A percentile compares a stretch with the other conserved stretches of the same genome.
Evolutionary conservation across 1,139 yeast genomes (phyloP).

Genomic region (Hemisphaericaspora subhashii): DNA sequence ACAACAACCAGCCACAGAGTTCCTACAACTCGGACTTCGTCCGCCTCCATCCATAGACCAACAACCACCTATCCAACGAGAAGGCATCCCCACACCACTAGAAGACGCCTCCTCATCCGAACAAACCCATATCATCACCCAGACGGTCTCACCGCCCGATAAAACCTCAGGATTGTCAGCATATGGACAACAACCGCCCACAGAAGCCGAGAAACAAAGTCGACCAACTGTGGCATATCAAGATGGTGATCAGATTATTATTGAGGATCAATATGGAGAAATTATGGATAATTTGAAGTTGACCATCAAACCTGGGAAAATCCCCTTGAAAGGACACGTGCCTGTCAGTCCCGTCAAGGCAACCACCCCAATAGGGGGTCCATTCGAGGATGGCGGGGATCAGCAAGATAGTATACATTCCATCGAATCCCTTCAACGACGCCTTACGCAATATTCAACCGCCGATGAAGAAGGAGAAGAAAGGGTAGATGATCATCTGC

Average conservation of each 20-base stretch:
- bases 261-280: slow-evolving; percentile 86
- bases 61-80: slow-evolving; percentile 14
- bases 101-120: slow-evolving; percentile 10
- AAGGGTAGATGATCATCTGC: slow-evolving; percentile 1
- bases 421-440: slow-evolving; percentile 38
- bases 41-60: slow-evolving; percentile 8
- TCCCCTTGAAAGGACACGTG: too few species aligned
- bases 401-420: slow-evolving; percentile 51
- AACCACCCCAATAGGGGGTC: not conserved
- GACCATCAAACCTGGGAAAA: not conserved
- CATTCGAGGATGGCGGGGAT: slow-evolving; percentile 17
- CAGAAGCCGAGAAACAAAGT: slow-evolving; percentile 11
- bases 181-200: slow-evolving; percentile 13
- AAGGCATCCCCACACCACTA: slow-evolving; percentile 4
- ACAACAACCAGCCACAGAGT: slow-evolving; percentile 42
- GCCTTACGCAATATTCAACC: slow-evolving; percentile 33
- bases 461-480: not conserved
- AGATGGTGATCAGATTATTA: slow-evolving; percentile 67
- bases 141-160: slow-evolving; percentile 2
- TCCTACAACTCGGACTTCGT: slow-evolving; percentile 39
- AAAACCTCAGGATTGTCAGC: slow-evolving; percentile 14
- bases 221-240: slow-evolving; percentile 57
- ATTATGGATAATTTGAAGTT: slow-evolving; percentile 47
- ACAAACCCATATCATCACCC: slow-evolving; percentile 1
- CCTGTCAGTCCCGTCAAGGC: slow-evolving; percentile 1